A percentile compares a stretch with the other conserved stretches of the same genome.
phyloP scores from a whole-genome alignment of 495 filamentous ascomycete species.

The Hypoxylon trugodes region DNA sequence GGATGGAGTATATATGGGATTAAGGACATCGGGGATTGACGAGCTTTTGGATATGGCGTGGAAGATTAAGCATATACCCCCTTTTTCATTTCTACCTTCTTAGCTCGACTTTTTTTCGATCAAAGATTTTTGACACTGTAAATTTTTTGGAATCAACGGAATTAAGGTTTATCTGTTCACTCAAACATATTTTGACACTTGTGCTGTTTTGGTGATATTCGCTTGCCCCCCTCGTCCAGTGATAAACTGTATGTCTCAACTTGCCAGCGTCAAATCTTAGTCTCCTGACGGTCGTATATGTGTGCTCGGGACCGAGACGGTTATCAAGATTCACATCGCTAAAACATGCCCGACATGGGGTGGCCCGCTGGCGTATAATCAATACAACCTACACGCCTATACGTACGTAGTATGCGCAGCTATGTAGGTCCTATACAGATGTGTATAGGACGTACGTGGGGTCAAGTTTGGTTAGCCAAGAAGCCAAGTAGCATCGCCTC shows the following conservation, averaged over 20 bases:
- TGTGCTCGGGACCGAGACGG: conserved; percentile 28
- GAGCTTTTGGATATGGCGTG: conserved; percentile 36
- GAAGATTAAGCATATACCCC: conserved; percentile 43
- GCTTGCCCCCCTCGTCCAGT: neutral
- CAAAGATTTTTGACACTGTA: conserved; percentile 27
- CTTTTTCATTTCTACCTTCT: conserved; percentile 33
- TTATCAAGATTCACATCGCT: conserved; percentile 19
- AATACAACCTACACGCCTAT: conserved; percentile 19
- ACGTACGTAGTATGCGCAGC: neutral
- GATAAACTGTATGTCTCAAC: neutral
- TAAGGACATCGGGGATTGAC: conserved; percentile 19
- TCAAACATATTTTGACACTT: conserved; percentile 1
- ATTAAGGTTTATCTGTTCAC: conserved; percentile 17
- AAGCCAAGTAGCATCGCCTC: conserved; percentile 31
- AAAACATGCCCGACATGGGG: conserved; percentile 30
- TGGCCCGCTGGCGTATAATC: conserved; percentile 10
- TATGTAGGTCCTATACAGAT: conserved; percentile 25
- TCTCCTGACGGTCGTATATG: neutral
- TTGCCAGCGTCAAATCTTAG: neutral
- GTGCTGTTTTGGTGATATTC: neutral
- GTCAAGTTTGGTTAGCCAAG: conserved; percentile 9
- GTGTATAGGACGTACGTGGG: conserved; percentile 27
- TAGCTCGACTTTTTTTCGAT: conserved; percentile 20
- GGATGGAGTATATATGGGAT: conserved; percentile 42
- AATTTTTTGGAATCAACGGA: conserved; percentile 29